Percentiles rank a stretch among this genome's conserved stretches.
These are phyloP conservation scores for Anethum foeniculum DNA, from an alignment of 140 eudicot species.

Conservation along the genomic window DNA sequence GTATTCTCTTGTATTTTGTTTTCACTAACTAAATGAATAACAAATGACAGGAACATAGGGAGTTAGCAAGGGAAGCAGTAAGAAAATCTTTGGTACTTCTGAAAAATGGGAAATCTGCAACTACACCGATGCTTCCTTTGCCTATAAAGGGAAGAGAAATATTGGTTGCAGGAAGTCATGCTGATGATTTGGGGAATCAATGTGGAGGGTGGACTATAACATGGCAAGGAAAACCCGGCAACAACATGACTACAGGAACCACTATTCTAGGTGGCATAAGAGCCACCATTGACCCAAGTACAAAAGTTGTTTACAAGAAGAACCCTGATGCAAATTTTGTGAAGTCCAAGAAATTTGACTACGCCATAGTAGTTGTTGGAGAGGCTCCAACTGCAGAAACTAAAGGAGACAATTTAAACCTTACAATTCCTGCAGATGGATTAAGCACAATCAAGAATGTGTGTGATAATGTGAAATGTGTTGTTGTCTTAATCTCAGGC, in stretches of 20 bases:
- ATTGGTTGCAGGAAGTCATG: slow-evolving; percentile 49
- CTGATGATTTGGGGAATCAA: slow-evolving; percentile 38
- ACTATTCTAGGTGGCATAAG: slow-evolving; percentile 30
- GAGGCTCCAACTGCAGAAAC: slow-evolving; percentile 34
- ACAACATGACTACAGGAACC: slow-evolving; percentile 29
- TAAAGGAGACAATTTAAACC: slow-evolving; percentile 30
- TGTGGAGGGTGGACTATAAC: slow-evolving; percentile 51
- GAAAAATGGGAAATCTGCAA: slow-evolving; percentile 31
- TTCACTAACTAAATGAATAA: background rate
- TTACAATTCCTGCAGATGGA: slow-evolving; percentile 39
- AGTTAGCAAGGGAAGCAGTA: slow-evolving; percentile 53
- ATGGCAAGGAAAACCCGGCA: slow-evolving; percentile 43
- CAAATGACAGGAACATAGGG: slow-evolving; percentile 31
- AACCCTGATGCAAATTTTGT: slow-evolving; percentile 16
- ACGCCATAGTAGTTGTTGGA: slow-evolving; percentile 42
- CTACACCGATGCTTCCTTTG: slow-evolving; percentile 34
- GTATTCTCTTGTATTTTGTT: background rate
- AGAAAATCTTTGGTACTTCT: slow-evolving; percentile 42
- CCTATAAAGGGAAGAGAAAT: slow-evolving; percentile 31
- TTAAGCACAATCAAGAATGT: slow-evolving; percentile 25
- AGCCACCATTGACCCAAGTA: slow-evolving; percentile 19
- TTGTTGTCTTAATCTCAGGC: slow-evolving; percentile 31
- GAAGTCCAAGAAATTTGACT: slow-evolving; percentile 28
- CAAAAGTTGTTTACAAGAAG: slow-evolving; percentile 24
- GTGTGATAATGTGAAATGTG: slow-evolving; percentile 34